Evolutionary conservation across 805 yeast genomes (phyloP), one percentile per base, ranked within the genome.

Genomic region (Torulaspora quercuum): DNA sequence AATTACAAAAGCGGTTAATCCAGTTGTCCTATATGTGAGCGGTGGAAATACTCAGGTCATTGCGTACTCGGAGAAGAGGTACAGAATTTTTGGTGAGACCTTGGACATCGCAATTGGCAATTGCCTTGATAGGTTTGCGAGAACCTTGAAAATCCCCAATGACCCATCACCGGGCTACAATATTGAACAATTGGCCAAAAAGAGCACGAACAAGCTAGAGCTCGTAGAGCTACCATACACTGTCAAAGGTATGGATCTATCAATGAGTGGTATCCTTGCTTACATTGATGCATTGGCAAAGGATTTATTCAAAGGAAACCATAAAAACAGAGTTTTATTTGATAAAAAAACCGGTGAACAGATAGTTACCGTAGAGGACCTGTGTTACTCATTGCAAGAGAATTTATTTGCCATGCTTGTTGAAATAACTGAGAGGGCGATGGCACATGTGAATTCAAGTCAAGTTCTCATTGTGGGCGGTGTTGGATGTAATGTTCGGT

Each of bases 11-110:
- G 97, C 97, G 0, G 72, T 70, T n/a, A 90, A 92, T 55, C 99
- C 98, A 0, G 97, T 92, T 32, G 98, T 92, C 7, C 68, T 92
- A 35, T 92, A 92, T 54, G 99, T 92, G 7, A 85, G 95, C 60
- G 99, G 99, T 10, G 99, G 99, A 35, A 92, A 92, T 61, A 92
- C 99, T 1, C 99, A 92, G 60, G 94, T 92, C 13, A 92, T 92
- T 59, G 98, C 98, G 1, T 92, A 92, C 60, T 84, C 95, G 3
- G 83, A 82, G 49, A 95, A 90, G 55, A 63, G 95, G 50, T 92
- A 92, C 63, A 73, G 98, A 48, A 92, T 92, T n/a, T 92, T 92
- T 61, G 99, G 99, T n/a, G 99, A 92, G 59, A 92, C 99, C 0
- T 67, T 92, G 39, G 99, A 92, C 56, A 92, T 92, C 23, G 98